phyloP scores from a whole-genome alignment of 257 asterid species.

The Solanum ossicruentum region DNA sequence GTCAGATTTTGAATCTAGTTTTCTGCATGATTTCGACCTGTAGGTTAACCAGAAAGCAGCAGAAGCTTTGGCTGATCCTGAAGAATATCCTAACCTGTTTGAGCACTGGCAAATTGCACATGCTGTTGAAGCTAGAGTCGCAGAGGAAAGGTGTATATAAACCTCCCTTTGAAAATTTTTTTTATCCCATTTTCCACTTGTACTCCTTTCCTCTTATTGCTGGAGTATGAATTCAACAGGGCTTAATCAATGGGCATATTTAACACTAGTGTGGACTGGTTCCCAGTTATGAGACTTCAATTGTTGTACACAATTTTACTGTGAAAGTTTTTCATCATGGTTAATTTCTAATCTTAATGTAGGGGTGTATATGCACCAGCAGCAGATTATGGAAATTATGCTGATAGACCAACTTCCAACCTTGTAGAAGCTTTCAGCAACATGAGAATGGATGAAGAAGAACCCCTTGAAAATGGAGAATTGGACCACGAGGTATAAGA shows the following conservation, averaged over 20 bases:
- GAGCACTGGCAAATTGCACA: conserved; percentile 94
- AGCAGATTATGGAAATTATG: conserved; percentile 45
- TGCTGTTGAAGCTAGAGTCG: conserved; percentile 54
- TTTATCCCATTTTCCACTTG: background rate
- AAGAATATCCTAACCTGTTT: conserved; percentile 79
- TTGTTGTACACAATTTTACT: background rate
- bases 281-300: background rate
- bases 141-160: conserved; percentile 34
- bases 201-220: conserved; percentile 1
- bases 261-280: background rate
- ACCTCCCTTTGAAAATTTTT: background rate
- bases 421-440: conserved; percentile 67
- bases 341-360: conserved; percentile 12
- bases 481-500: conserved; percentile 55
- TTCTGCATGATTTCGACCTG: background rate
- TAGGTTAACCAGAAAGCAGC: conserved; percentile 92
- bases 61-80: conserved; percentile 94
- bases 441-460: conserved; percentile 67
- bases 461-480: conserved; percentile 72
- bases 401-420: conserved; percentile 57
- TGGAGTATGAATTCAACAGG: background rate
- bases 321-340: background rate
- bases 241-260: background rate
- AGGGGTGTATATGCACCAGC: conserved; percentile 72
- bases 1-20: background rate